These are phyloP conservation scores for Lipomyces orientalis DNA, from an alignment of 805 yeast genomes.

Conservation along the genomic window DNA sequence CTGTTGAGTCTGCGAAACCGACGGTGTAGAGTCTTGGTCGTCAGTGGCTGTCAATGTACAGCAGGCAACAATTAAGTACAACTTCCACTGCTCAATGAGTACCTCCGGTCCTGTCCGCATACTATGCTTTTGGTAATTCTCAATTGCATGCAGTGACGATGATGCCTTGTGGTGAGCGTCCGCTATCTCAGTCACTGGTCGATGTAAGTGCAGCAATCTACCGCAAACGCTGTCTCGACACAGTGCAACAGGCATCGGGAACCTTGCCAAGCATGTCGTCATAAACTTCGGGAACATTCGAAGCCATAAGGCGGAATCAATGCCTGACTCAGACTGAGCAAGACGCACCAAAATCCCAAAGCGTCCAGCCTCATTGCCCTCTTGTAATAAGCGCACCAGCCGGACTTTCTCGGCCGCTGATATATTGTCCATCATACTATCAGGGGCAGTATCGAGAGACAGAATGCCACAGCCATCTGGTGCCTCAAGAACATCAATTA, in stretches of 20 bases:
- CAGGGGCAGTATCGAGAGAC: constrained; percentile 3
- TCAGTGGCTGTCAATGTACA: constrained; percentile 87
- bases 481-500: constrained; percentile 74
- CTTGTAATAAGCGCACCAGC: constrained; percentile 59
- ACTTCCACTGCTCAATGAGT: constrained; percentile 83
- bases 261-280: constrained; percentile 70
- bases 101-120: constrained; percentile 59
- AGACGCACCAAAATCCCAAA: constrained; percentile 73
- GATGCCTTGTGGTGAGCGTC: constrained; percentile 36
- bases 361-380: constrained; percentile 46
- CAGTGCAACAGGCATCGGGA: constrained; percentile 92
- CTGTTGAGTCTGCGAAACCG: constrained; percentile 62
- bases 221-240: constrained; percentile 91
- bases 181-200: constrained; percentile 43
- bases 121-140: constrained; percentile 39
- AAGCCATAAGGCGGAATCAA: constrained; percentile 96
- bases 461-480: constrained; percentile 71
- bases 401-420: constrained; percentile 77
- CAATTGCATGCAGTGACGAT: constrained; percentile 27
- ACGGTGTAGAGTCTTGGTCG: constrained; percentile 67
- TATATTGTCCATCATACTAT: constrained; percentile 50
- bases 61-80: constrained; percentile 88
- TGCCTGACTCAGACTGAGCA: constrained; percentile 92
- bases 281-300: constrained; percentile 80
- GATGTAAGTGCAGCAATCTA: constrained; percentile 76